These are phyloP conservation scores for Coemansia sp. DNA, from an alignment of 192 early-diverging fungal species.

Conservation along the genomic window DNA sequence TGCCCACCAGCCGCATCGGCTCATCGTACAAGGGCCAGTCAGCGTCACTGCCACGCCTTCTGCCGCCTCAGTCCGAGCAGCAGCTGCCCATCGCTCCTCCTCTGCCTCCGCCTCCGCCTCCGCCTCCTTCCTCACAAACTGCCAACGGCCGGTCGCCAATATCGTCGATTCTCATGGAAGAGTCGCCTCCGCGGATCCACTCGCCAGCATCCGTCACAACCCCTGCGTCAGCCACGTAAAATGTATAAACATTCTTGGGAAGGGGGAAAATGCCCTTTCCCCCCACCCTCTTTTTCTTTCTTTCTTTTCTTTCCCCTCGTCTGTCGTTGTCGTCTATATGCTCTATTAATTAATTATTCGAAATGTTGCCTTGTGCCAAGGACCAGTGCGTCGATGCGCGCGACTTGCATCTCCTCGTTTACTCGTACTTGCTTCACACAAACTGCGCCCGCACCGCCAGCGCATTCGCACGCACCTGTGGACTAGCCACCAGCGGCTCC, in stretches of 20 bases:
- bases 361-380: too few species aligned
- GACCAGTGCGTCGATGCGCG: conserved; percentile 17
- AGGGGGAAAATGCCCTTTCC: too few species aligned
- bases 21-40: conserved; percentile 9
- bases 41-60: background rate
- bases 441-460: conserved; percentile 43
- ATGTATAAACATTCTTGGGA: background rate
- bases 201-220: conserved; percentile 19
- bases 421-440: conserved; percentile 46
- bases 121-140: too few species aligned
- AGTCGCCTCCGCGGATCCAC: conserved; percentile 15
- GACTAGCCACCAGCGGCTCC: conserved; percentile 25
- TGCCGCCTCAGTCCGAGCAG: background rate
- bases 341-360: too few species aligned
- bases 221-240: conserved; percentile 1
- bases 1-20: conserved; percentile 29
- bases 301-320: background rate
- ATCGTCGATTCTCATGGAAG: background rate
- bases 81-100: too few species aligned
- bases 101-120: background rate
- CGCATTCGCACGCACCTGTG: conserved; percentile 41
- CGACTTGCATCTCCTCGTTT: conserved; percentile 40
- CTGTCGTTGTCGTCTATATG: too few species aligned
- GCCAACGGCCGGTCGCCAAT: conserved; percentile 8
- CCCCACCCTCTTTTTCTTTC: background rate